Conservation (phyloP, 2,329 filamentous ascomycete species). For the Lomentospora prolificans region DNA sequence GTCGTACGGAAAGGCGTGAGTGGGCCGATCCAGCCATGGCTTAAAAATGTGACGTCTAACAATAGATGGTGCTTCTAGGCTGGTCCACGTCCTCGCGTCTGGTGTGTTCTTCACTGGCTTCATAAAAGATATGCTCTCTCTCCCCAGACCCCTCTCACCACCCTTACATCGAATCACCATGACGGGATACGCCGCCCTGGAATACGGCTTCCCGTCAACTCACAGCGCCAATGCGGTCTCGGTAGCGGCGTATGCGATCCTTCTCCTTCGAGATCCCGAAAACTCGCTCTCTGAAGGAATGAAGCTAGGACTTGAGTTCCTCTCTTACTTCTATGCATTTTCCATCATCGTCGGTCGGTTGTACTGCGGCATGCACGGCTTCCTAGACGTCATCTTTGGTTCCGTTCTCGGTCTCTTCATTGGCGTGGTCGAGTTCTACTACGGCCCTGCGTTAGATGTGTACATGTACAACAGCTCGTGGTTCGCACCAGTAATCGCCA, state of each 20-base stretch:
- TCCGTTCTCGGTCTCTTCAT: slow-evolving; percentile 63
- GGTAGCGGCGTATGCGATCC: slow-evolving; percentile 74
- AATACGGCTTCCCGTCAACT: slow-evolving; percentile 95
- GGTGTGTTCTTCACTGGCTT: slow-evolving; percentile 87
- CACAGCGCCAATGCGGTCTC: slow-evolving; percentile 96
- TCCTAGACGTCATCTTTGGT: slow-evolving; percentile 80
- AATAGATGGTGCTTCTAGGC: slow-evolving; percentile 24
- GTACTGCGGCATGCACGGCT: slow-evolving; percentile 98
- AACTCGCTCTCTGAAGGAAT: slow-evolving; percentile 49
- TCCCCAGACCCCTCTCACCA: slow-evolving; percentile 84
- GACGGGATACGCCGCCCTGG: slow-evolving; percentile 88
- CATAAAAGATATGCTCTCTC: slow-evolving; percentile 85
- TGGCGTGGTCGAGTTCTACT: slow-evolving; percentile 49
- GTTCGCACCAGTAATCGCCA: slow-evolving; percentile 52
- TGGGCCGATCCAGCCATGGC: slow-evolving; percentile 13
- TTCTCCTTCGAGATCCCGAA: slow-evolving; percentile 57
- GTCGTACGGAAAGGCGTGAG: slow-evolving; percentile 76
- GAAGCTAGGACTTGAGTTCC: slow-evolving; percentile 52
- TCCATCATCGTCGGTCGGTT: slow-evolving; percentile 87
- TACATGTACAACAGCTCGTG: slow-evolving; percentile 59
- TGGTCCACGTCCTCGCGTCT: slow-evolving; percentile 65
- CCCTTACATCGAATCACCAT: slow-evolving; percentile 92
- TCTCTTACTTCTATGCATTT: slow-evolving; percentile 74
- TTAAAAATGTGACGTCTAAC: not conserved
- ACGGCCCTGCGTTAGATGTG: slow-evolving; percentile 53